Evolutionary conservation across 768 basidiomycete genomes (phyloP), one percentile per base, ranked within the genome.

Genomic region (Boletus edulis): DNA sequence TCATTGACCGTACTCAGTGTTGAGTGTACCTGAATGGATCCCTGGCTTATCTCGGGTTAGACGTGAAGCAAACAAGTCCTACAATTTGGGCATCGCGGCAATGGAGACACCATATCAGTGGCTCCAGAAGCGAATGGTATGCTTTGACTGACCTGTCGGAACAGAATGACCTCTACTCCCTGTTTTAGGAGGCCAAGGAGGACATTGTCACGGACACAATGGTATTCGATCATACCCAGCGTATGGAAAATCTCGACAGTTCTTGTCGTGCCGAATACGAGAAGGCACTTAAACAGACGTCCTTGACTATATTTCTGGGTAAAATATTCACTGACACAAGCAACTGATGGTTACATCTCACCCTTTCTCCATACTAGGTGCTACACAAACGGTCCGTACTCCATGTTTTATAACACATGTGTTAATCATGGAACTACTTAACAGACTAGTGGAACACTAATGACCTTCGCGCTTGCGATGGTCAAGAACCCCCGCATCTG

Each of bases 21-120:
- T 49, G 18, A 18, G n/a, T 13, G 27, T 43, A 2, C 49, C 40
- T 15, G 31, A 63, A n/a, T 78, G 76, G 75, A 57, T 75, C 46
- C 76, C 78, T 9, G 73, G 75, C 3, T 73, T 74, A 6, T 54
- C 49, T 0, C 2, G 54, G 9, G 68, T 76, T 58, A 73, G 74
- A 60, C 63, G 62, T 34, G 62, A 67, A 18, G 76, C 74, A 15
- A 51, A 7, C 24, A 29, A 22, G 1, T 61, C 54, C 1, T 27
- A 15, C 11, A 20, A 18, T 0, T n/a, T 42, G 15, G 17, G 49
- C 20, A 51, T 4, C 18, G 12, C 42, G 32, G 14, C 34, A 15
- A 9, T 42, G 11, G 49, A 51, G 20, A 42, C 8, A 10, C 31
- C 51, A 37, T 52, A 38, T n/a, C 5, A 44, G 20, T 37, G 7